Evolutionary conservation across 2,329 filamentous ascomycete genomes (phyloP).

Genomic region (Sphaceloma murrayae): DNA sequence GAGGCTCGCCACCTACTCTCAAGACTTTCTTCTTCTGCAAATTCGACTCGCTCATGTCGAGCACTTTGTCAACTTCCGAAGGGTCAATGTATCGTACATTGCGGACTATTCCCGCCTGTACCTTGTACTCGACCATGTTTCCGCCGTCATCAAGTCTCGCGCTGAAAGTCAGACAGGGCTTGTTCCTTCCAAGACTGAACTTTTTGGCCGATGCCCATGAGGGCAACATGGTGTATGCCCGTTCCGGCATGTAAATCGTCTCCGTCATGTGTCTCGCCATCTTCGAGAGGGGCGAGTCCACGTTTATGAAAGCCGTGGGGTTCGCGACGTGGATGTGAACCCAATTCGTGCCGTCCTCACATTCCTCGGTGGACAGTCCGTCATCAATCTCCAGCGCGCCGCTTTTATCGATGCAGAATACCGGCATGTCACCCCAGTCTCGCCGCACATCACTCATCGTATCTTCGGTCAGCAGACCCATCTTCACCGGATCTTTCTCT

Average conservation of each 20-base stretch:
- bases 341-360: conserved; percentile 49
- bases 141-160: conserved; percentile 45
- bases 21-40: conserved; percentile 21
- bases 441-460: conserved; percentile 48
- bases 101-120: conserved; percentile 44
- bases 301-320: conserved; percentile 59
- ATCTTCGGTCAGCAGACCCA: conserved; percentile 32
- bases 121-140: conserved; percentile 44
- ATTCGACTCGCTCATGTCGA: conserved; percentile 17
- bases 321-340: conserved; percentile 71
- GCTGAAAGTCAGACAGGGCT: conserved; percentile 54
- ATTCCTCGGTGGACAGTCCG: conserved; percentile 59
- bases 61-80: conserved; percentile 25
- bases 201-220: conserved; percentile 37
- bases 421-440: conserved; percentile 49
- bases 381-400: conserved; percentile 67
- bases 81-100: conserved; percentile 48
- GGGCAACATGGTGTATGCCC: conserved; percentile 49
- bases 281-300: conserved; percentile 48
- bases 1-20: conserved; percentile 29
- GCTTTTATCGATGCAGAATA: conserved; percentile 64
- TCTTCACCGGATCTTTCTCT: conserved; percentile 29
- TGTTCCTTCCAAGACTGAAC: conserved; percentile 45
- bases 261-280: conserved; percentile 51
- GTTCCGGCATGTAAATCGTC: conserved; percentile 49